phyloP scores from a whole-genome alignment of 1,284 basidiomycete species.

The Sporisorium iseilematis-ciliati region DNA sequence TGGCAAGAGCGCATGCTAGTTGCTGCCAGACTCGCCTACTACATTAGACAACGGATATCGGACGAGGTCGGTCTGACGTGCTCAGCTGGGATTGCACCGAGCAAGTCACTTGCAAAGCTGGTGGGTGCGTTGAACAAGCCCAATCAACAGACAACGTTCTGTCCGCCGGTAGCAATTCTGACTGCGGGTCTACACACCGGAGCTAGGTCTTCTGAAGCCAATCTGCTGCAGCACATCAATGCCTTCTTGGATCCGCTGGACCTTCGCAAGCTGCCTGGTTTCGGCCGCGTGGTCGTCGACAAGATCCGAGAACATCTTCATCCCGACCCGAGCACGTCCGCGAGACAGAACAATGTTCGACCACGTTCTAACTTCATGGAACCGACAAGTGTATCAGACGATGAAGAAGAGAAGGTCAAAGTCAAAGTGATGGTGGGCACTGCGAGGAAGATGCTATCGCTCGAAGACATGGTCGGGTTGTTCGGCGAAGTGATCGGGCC shows the following conservation, averaged over 20 bases:
- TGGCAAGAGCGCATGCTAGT: constrained; percentile 46
- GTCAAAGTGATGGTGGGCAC: constrained; percentile 31
- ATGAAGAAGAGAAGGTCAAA: constrained; percentile 23
- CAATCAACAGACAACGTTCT: constrained; percentile 65
- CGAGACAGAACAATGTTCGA: not conserved
- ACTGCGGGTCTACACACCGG: not conserved
- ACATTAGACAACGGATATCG: constrained; percentile 64
- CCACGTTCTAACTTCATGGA: constrained; percentile 31
- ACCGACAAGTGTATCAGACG: constrained; percentile 21
- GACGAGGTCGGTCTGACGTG: constrained; percentile 68
- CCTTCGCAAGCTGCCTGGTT: constrained; percentile 57
- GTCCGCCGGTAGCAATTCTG: constrained; percentile 17
- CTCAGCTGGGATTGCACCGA: constrained; percentile 68
- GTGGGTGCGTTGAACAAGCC: constrained; percentile 69
- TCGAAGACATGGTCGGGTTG: constrained; percentile 32
- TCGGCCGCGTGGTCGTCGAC: constrained; percentile 50
- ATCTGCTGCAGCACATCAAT: constrained; percentile 40
- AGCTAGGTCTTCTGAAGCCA: constrained; percentile 5
- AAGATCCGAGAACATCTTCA: constrained; percentile 45
- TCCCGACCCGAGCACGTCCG: not conserved
- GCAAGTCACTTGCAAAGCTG: constrained; percentile 70
- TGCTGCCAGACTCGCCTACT: constrained; percentile 67
- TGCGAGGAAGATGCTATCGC: constrained; percentile 48
- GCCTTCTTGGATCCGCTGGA: constrained; percentile 65
- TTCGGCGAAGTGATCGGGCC: constrained; percentile 60